A percentile compares a stretch with the other conserved stretches of the same genome.
Evolutionary conservation across 768 basidiomycete species (phyloP).

Genomic region (Exsudoporus frostii): DNA sequence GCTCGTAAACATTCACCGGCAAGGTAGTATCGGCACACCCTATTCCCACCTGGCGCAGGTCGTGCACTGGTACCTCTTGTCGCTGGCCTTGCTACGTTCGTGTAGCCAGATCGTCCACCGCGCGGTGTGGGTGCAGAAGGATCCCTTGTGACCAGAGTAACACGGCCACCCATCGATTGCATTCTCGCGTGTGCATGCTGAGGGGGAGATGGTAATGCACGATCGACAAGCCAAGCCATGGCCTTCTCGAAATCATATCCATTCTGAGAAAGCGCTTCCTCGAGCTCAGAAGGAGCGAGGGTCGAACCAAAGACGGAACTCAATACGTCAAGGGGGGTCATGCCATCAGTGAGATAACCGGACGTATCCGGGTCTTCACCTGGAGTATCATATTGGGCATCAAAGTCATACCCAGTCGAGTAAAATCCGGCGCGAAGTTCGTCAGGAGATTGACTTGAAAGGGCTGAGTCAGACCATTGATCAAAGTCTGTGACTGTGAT

Average conservation of each 20-base stretch:
- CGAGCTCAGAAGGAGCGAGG: constrained; percentile 85
- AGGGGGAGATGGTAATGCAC: constrained; percentile 49
- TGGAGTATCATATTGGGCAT: constrained; percentile 30
- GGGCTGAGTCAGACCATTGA: constrained; percentile 52
- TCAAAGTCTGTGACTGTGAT: constrained; percentile 64
- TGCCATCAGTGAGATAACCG: constrained; percentile 76
- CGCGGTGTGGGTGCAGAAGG: constrained; percentile 33
- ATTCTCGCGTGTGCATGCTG: constrained; percentile 40
- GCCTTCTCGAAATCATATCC: constrained; percentile 95
- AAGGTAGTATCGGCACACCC: constrained; percentile 95
- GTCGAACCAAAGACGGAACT: constrained; percentile 91
- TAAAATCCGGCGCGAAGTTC: constrained; percentile 39
- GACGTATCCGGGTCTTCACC: constrained; percentile 49
- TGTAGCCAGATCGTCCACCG: constrained; percentile 41
- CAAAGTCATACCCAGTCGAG: constrained; percentile 30
- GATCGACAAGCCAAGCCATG: constrained; percentile 92
- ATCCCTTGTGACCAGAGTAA: constrained; percentile 65
- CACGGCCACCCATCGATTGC: constrained; percentile 64
- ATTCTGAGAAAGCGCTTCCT: constrained; percentile 84
- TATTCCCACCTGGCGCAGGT: constrained; percentile 46
- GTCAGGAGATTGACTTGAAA: constrained; percentile 52
- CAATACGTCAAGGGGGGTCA: constrained; percentile 97
- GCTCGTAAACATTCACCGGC: constrained; percentile 94
- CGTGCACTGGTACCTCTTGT: constrained; percentile 30
- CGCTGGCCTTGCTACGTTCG: constrained; percentile 17